Conservation (phyloP, 1,139 yeast genomes). For the Yamadazyma spencermartinsiae region DNA sequence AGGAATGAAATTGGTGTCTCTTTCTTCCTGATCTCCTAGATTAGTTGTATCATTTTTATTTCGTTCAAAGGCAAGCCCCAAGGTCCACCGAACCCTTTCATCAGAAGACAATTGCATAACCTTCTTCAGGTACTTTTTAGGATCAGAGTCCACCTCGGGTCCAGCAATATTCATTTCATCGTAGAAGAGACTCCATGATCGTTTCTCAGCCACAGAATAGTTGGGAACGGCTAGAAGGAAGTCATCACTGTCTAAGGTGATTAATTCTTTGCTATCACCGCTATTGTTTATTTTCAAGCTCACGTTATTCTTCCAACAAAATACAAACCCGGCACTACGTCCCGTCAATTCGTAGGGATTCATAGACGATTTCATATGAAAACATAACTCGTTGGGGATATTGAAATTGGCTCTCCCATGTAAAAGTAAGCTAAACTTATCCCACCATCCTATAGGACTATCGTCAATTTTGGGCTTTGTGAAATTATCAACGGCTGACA, state of each 20-base stretch:
- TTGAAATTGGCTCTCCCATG: conserved; percentile 58
- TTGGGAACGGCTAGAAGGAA: conserved; percentile 69
- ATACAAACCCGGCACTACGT: conserved; percentile 73
- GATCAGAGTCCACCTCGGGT: conserved; percentile 26
- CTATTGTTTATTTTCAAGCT: conserved; percentile 59
- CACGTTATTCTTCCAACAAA: conserved; percentile 75
- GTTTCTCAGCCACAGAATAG: conserved; percentile 37
- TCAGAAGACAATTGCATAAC: conserved; percentile 41
- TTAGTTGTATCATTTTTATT: conserved; percentile 22
- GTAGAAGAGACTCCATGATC: conserved; percentile 38
- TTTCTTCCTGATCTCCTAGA: conserved; percentile 33
- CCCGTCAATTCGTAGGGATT: conserved; percentile 77
- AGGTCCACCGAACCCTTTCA: conserved; percentile 42
- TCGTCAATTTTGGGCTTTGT: conserved; percentile 79
- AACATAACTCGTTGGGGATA: conserved; percentile 49
- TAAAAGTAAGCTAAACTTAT: conserved; percentile 37
- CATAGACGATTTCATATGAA: conserved; percentile 64
- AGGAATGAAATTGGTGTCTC: conserved; percentile 35
- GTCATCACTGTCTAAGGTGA: conserved; percentile 64
- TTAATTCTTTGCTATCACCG: conserved; percentile 60
- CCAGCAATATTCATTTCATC: conserved; percentile 23
- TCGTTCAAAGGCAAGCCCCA: conserved; percentile 45
- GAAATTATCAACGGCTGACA: conserved; percentile 52
- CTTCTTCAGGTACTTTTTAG: conserved; percentile 35
- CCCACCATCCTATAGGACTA: conserved; percentile 82